phyloP scores from a whole-genome alignment of 139 green algal genomes.

The Chlorella sorokiniana region DNA sequence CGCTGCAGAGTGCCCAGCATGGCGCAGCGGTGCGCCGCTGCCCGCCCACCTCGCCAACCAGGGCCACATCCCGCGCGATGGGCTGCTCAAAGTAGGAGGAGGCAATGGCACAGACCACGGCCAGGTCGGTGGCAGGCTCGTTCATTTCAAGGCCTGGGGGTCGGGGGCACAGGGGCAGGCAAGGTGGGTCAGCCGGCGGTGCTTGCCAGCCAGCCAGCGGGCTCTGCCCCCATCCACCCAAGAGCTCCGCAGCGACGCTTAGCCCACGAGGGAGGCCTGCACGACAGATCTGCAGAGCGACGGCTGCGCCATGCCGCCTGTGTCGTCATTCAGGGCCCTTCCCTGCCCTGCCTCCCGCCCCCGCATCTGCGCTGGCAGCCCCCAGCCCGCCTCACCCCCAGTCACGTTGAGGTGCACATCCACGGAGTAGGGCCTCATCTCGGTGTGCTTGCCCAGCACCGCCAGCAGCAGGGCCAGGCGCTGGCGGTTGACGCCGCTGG shows the following conservation, averaged over 20 bases:
- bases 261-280: too few relatives aligned
- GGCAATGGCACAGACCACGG: constrained; percentile 68
- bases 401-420: constrained; percentile 82
- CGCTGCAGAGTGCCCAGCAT: neutral
- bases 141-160: constrained; percentile 37
- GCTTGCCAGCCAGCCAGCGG: too few relatives aligned
- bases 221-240: too few relatives aligned
- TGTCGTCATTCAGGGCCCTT: too few relatives aligned
- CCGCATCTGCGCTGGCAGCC: neutral
- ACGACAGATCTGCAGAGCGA: too few relatives aligned
- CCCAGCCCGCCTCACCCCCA: constrained; percentile 46
- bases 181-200: too few relatives aligned
- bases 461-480: constrained; percentile 79
- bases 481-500: constrained; percentile 62
- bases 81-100: constrained; percentile 57
- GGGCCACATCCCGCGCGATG: constrained; percentile 48
- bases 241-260: too few relatives aligned
- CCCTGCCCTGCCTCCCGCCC: too few relatives aligned
- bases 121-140: constrained; percentile 79
- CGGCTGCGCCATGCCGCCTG: too few relatives aligned
- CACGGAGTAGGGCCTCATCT: constrained; percentile 48
- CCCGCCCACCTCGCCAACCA: constrained; percentile 70
- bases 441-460: constrained; percentile 67
- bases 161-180: too few relatives aligned
- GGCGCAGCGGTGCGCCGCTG: neutral